Base-by-base conservation (phyloP, 106 monocot species). In the Alisma plantagoaquatica region DNA sequence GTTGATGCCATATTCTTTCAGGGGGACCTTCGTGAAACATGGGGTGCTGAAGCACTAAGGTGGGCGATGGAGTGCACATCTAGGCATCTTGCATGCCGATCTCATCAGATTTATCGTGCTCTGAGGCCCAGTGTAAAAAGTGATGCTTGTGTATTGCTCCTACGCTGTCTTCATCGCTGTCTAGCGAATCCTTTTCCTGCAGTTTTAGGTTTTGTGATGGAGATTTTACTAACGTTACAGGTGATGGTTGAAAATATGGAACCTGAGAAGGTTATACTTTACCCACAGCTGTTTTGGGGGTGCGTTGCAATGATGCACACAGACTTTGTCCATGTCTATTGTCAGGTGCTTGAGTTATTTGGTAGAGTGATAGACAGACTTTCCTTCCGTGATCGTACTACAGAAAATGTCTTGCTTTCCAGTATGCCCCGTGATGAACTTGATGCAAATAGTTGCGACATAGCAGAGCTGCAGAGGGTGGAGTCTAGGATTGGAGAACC, bases 191-290 rank as follows among this genome's bases (percentile, higher is more conserved):
- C 98, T 41, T 73, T 82, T 50, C 90, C 98, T 25, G 70, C 79
- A 27, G 85, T 90, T 60, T 51, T 98, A 54, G 98, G 98, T 16
- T 85, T 98, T 74, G 79, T 54, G n/a, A 82, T 98, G 85, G 98
- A 98, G 63, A 98, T 90, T 68, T 74, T 98, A 10, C 32, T 98
- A 51, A 98, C 98, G 10, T 63, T 98, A 49, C 78, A 90, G 56
- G 98, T 90, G 52, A 98, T 90, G 90, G 98, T 98, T 32, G 90
- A 98, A 52, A 90, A 85, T 46, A 85, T 98, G 90, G 98, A 98
- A 27, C 76, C 90, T 9, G 81, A 79, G 69, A 98, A 98, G 67
- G 85, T 90, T 46, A 98, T 98, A 53, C 76, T 98, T 24, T 98
- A 98, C 41, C 98, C 98, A 28, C 98, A 98, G 69, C 90, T 98